Conservation (phyloP, 495 filamentous ascomycete species). For the Platismatia glauca region DNA sequence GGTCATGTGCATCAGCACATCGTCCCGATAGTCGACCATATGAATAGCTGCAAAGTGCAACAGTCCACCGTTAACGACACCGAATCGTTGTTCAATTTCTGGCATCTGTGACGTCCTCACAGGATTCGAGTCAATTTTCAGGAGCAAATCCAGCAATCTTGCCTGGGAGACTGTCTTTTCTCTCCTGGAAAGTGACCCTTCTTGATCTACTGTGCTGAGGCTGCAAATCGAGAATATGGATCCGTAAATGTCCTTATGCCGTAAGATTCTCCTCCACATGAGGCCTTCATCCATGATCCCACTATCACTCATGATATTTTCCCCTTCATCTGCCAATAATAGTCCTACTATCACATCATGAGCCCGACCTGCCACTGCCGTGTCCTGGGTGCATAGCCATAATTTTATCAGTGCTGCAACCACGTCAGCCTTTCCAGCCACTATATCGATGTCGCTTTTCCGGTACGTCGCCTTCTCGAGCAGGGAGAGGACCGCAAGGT, state of each 20-base stretch:
- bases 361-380: conserved; percentile 65
- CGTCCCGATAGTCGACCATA: conserved; percentile 62
- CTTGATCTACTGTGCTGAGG: conserved; percentile 31
- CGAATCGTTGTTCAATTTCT: conserved; percentile 50
- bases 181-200: conserved; percentile 42
- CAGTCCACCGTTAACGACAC: conserved; percentile 44
- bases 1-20: conserved; percentile 72
- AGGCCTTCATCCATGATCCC: conserved; percentile 51
- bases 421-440: conserved; percentile 55
- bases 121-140: conserved; percentile 55
- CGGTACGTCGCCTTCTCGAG: conserved; percentile 59
- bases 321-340: conserved; percentile 49
- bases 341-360: conserved; percentile 58
- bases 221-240: conserved; percentile 56
- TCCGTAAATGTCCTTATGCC: conserved; percentile 55
- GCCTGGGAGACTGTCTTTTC: conserved; percentile 73
- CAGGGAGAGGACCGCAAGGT: conserved; percentile 59
- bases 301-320: conserved; percentile 27
- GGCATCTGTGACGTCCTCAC: conserved; percentile 50
- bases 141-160: conserved; percentile 60
- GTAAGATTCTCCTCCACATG: conserved; percentile 66
- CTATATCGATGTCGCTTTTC: conserved; percentile 55
- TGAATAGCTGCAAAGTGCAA: conserved; percentile 63
- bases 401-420: conserved; percentile 52
- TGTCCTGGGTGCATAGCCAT: conserved; percentile 64